Conservation (phyloP, 2,329 filamentous ascomycete species). For the Hypoxylon sp. region DNA sequence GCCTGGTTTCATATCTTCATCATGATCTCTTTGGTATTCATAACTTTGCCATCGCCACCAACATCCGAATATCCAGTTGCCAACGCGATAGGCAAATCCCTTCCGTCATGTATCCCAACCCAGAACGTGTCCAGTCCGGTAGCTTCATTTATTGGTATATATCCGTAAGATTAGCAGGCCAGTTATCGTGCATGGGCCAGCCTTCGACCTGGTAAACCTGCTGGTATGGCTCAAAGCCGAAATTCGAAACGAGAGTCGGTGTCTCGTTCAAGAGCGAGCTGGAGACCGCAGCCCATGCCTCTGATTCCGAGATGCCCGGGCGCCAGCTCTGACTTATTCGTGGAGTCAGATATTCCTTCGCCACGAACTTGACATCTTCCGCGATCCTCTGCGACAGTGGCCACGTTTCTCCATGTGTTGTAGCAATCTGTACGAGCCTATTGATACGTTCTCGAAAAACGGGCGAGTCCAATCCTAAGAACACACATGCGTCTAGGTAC, state of each 20-base stretch:
- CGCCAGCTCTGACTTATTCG: conserved; percentile 26
- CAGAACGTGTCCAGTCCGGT: conserved; percentile 2
- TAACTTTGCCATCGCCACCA: conserved; percentile 14
- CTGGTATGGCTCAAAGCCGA: conserved; percentile 30
- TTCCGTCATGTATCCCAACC: conserved; percentile 6
- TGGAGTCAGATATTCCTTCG: conserved; percentile 41
- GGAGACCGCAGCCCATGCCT: conserved; percentile 25
- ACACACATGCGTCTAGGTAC: conserved; percentile 48
- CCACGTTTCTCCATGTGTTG: conserved; percentile 47
- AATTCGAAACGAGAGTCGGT: conserved; percentile 11
- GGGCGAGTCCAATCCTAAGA: conserved; percentile 45
- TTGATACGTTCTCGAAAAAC: conserved; percentile 47
- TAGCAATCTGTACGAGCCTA: conserved; percentile 44
- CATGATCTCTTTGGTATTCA: conserved; percentile 9
- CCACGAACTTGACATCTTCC: conserved; percentile 46
- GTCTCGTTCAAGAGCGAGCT: conserved; percentile 24
- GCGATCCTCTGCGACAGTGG: conserved; percentile 48
- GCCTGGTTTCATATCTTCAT: conserved; percentile 8
- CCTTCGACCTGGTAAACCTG: conserved; percentile 25
- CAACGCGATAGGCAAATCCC: background rate
- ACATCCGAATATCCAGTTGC: conserved; percentile 16
- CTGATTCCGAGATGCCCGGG: conserved; percentile 22
- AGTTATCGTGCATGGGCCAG: conserved; percentile 29
- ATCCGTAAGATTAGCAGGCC: conserved; percentile 30
- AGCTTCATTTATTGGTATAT: conserved; percentile 29